A percentile compares a stretch with the other conserved stretches of the same genome.
These are phyloP conservation scores for Saccharum spontaneum DNA, from an alignment of 176 grass and related monocot genomes.

Conservation along the genomic window DNA sequence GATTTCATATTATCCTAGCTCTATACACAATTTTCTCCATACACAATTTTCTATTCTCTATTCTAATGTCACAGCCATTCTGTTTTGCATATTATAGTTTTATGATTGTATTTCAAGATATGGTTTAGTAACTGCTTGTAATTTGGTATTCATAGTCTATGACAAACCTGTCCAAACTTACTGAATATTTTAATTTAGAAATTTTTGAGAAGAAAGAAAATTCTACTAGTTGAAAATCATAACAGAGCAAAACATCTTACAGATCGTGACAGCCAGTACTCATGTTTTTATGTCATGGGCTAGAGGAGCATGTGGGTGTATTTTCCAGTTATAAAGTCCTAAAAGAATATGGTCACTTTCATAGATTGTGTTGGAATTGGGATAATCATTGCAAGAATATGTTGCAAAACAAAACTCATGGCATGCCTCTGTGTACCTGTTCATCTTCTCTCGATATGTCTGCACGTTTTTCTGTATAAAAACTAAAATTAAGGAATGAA, in stretches of 20 bases:
- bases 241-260: not conserved
- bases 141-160: not conserved
- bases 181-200: not conserved
- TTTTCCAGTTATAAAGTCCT: not conserved
- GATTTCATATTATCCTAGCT: not conserved
- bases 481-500: not conserved
- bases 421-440: constrained; percentile 7
- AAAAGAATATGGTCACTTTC: constrained; percentile 4
- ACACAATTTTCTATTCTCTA: constrained; percentile 1
- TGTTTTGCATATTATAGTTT: constrained; percentile 6
- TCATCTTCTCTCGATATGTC: not conserved
- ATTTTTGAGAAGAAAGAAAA: not conserved
- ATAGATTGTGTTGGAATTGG: not conserved
- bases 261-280: not conserved
- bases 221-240: not conserved
- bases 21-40: not conserved
- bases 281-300: not conserved
- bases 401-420: not conserved
- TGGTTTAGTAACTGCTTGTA: not conserved
- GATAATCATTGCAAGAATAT: constrained; percentile 9
- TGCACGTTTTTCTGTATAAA: not conserved
- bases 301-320: not conserved
- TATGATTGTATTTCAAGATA: constrained; percentile 17
- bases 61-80: not conserved
- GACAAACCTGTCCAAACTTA: not conserved